Base-by-base conservation (phyloP, 768 basidiomycete species). In the Psilocybe tampanensis region DNA sequence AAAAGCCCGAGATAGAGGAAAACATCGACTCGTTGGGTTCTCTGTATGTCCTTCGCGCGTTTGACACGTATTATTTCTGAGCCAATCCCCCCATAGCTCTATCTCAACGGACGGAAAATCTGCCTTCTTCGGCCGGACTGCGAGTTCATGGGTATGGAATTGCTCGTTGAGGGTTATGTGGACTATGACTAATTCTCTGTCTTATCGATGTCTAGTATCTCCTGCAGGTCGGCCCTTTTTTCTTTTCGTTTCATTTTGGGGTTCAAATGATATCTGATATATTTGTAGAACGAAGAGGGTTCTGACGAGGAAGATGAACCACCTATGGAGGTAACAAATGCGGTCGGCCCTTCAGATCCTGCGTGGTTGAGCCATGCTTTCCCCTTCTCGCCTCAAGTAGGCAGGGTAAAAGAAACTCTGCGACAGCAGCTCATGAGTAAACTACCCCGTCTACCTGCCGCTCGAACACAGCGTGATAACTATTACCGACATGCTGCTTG, bases 401-500 rank as follows among this genome's bases (percentile, higher is more conserved):
- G 69, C 60, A 79, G 78, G 61, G 73, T 77, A 18, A 73, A 76
- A 7, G 74, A 79, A 54, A 70, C 69, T 19, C 68, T 84, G 18
- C 78, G 82, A 22, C 68, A 61, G 36, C 73, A 74, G 21, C 74
- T 88, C 12, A 63, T 82, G 47, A 71, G 68, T 41, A 73, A 75
- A 45, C 71, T 88, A 13, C 87, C 87, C 12, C 69, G 66, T 18
- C 61, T 65, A 22, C 56, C 65, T 13, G 58, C 62, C n/a, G 80
- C 81, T 3, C 66, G 67, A 62, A 69, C 64, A 34, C 71, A 85
- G 36, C 74, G 76, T 52, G 74, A 80, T 42, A 74, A 80, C 33
- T 89, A 89, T 69, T 89, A 78, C 69, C 79, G 79, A 62, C 83
- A 88, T 67, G 86, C 84, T 49, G 86, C 84, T 47, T 89, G 86